Conservation (phyloP, 371 early-diverging fungal species). For the Capillidium heterosporum region DNA sequence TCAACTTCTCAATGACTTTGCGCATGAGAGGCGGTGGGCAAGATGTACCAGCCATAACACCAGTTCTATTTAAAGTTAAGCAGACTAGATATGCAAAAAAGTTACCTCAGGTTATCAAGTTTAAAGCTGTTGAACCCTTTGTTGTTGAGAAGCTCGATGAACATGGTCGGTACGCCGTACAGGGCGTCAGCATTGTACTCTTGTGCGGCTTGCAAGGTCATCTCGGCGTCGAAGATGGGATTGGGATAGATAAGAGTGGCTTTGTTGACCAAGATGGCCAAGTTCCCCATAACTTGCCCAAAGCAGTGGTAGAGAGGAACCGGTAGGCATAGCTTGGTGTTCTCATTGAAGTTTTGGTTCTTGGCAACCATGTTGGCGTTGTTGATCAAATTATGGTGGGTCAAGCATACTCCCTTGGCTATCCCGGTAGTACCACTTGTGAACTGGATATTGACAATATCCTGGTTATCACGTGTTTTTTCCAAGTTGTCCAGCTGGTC, state of each 20-base stretch:
- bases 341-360: slow-evolving; percentile 22
- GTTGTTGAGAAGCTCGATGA: slow-evolving; percentile 17
- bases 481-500: background rate
- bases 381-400: slow-evolving; percentile 34
- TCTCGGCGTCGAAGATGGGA: slow-evolving; percentile 21
- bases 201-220: slow-evolving; percentile 22
- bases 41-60: slow-evolving; percentile 21
- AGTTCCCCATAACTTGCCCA: slow-evolving; percentile 21
- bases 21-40: slow-evolving; percentile 21
- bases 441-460: slow-evolving; percentile 40
- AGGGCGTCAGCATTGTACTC: slow-evolving; percentile 19
- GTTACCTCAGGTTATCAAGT: slow-evolving; percentile 12
- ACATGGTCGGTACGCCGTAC: slow-evolving; percentile 27
- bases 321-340: slow-evolving; percentile 26
- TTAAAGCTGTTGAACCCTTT: slow-evolving; percentile 16
- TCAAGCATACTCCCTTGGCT: slow-evolving; percentile 37
- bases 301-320: slow-evolving; percentile 25
- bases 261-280: slow-evolving; percentile 25
- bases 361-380: slow-evolving; percentile 31
- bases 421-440: slow-evolving; percentile 55
- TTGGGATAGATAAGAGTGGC: slow-evolving; percentile 22
- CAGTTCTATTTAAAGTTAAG: slow-evolving; percentile 11
- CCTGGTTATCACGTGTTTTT: slow-evolving; percentile 6
- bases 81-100: background rate
- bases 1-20: slow-evolving; percentile 17